These are phyloP conservation scores for Zygosaccharomyces bisporus DNA, from an alignment of 805 yeast genomes.

Conservation along the genomic window DNA sequence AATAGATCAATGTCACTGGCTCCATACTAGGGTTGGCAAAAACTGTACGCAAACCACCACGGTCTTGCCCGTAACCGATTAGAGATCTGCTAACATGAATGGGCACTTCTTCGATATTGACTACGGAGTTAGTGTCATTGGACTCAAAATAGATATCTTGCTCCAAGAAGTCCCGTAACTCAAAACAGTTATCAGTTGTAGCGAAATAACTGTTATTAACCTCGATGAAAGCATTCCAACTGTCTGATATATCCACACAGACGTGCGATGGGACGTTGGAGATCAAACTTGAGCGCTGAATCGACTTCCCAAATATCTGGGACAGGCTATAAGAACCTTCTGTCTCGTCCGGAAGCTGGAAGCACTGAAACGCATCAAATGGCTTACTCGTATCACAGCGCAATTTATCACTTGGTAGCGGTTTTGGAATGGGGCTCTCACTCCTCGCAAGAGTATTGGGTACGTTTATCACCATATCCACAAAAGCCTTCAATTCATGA, in stretches of 20 bases:
- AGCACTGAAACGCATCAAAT: slow-evolving; percentile 64
- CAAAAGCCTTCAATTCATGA: slow-evolving; percentile 57
- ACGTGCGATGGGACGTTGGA: slow-evolving; percentile 42
- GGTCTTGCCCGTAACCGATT: slow-evolving; percentile 87
- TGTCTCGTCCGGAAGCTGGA: slow-evolving; percentile 60
- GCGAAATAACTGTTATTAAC: slow-evolving; percentile 31
- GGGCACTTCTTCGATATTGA: slow-evolving; percentile 50
- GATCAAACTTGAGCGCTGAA: slow-evolving; percentile 62
- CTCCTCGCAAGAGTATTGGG: slow-evolving; percentile 61
- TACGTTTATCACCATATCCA: slow-evolving; percentile 70
- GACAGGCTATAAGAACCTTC: slow-evolving; percentile 49
- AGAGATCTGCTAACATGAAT: slow-evolving; percentile 75
- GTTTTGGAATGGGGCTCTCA: slow-evolving; percentile 72
- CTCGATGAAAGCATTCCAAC: slow-evolving; percentile 46
- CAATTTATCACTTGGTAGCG: slow-evolving; percentile 63
- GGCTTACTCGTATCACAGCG: slow-evolving; percentile 68
- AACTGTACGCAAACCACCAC: slow-evolving; percentile 81
- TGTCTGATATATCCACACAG: slow-evolving; percentile 40
- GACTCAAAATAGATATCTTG: slow-evolving; percentile 39
- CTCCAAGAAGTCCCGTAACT: slow-evolving; percentile 24
- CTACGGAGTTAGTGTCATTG: slow-evolving; percentile 42
- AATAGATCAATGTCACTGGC: slow-evolving; percentile 53
- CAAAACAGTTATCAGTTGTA: slow-evolving; percentile 39
- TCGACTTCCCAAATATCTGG: slow-evolving; percentile 64
- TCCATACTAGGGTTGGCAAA: slow-evolving; percentile 61